Conservation (phyloP, 352 stramenopile genomes). For the Pythium angustatum region DNA sequence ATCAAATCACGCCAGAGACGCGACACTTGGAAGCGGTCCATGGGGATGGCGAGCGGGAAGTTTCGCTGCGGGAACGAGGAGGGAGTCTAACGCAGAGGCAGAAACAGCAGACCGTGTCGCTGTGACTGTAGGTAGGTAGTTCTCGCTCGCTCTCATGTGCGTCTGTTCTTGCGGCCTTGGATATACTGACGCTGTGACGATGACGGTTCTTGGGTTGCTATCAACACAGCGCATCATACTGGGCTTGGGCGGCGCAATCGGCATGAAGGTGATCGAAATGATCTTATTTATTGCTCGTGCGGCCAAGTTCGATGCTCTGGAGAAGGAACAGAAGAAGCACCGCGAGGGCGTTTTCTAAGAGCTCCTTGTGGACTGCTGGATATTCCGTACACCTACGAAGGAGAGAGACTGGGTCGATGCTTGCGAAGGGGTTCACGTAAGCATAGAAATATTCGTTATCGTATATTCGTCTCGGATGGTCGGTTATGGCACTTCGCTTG, state of each 20-base stretch:
- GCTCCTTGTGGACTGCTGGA: background rate
- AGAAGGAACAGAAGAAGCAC: conserved; percentile 31
- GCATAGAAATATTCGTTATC: background rate
- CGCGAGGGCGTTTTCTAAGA: conserved; percentile 26
- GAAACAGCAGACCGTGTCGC: no score
- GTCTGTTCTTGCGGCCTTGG: no score
- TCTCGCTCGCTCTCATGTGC: no score
- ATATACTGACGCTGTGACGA: no score
- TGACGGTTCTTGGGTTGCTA: no score
- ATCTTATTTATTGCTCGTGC: conserved; percentile 80
- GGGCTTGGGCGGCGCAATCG: conserved; percentile 69
- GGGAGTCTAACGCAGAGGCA: no score
- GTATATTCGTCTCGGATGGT: background rate
- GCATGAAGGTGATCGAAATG: conserved; percentile 90
- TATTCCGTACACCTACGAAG: background rate
- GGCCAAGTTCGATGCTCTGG: conserved; percentile 64
- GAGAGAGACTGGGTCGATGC: background rate
- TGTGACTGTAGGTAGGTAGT: no score
- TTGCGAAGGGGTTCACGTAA: background rate
- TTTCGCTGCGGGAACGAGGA: no score
- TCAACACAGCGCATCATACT: conserved; percentile 72
- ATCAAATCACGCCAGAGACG: no score
- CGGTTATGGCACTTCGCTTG: conserved; percentile 2
- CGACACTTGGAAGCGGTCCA: no score
- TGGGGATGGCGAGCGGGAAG: no score